Evolutionary conservation across 2,329 filamentous ascomycete species (phyloP).

Genomic region (Samsoniella hepiali): DNA sequence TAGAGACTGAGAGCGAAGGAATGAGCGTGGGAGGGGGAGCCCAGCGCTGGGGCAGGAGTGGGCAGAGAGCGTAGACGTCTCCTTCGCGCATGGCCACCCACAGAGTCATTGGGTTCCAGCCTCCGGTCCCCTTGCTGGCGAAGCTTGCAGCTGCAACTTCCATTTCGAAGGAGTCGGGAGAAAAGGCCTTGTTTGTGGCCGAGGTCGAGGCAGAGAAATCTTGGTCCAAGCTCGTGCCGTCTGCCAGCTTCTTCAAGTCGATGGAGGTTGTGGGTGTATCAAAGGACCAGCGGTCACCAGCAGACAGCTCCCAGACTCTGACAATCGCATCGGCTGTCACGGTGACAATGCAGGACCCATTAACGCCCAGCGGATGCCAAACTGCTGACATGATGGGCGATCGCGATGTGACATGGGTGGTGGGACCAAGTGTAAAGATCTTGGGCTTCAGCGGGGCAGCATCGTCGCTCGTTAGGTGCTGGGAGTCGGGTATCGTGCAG

Average conservation of each 20-base stretch:
- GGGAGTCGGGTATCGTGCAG: slow-evolving; percentile 76
- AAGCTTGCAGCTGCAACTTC: slow-evolving; percentile 90
- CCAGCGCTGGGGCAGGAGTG: slow-evolving; percentile 84
- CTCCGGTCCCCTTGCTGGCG: slow-evolving; percentile 61
- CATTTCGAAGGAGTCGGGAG: slow-evolving; percentile 87
- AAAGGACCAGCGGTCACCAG: slow-evolving; percentile 82
- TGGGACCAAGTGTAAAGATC: slow-evolving; percentile 88
- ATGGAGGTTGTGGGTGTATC: slow-evolving; percentile 78
- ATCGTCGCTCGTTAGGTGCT: slow-evolving; percentile 70
- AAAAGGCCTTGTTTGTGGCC: slow-evolving; percentile 76
- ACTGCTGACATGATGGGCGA: slow-evolving; percentile 75
- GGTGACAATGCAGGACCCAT: slow-evolving; percentile 79
- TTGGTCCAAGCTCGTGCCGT: slow-evolving; percentile 76
- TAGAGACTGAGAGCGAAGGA: slow-evolving; percentile 76
- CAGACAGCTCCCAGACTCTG: slow-evolving; percentile 84
- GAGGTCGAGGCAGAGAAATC: slow-evolving; percentile 76
- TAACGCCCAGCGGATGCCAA: slow-evolving; percentile 89
- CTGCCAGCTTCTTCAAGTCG: slow-evolving; percentile 83
- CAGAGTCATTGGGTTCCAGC: slow-evolving; percentile 94
- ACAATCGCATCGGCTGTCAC: slow-evolving; percentile 86
- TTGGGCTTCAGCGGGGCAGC: slow-evolving; percentile 70
- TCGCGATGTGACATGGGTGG: slow-evolving; percentile 84
- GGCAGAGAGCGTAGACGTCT: slow-evolving; percentile 90
- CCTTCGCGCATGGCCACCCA: slow-evolving; percentile 96
- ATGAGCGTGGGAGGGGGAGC: slow-evolving; percentile 72